These are phyloP conservation scores for Multifurca ochricompacta DNA, from an alignment of 768 basidiomycete species.

Conservation along the genomic window DNA sequence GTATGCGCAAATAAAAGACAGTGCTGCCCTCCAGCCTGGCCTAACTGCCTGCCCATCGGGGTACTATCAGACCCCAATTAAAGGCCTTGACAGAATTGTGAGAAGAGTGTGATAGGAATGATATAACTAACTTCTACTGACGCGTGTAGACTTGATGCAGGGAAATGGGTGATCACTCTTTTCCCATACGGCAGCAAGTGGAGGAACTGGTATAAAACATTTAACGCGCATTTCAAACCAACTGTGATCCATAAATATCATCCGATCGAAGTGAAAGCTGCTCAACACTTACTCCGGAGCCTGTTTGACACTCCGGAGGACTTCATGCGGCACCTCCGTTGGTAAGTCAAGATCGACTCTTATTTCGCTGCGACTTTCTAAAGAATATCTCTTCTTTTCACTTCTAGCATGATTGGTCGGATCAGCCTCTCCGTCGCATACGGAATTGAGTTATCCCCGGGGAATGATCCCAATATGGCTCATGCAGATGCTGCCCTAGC, in stretches of 20 bases:
- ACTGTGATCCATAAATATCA: conserved; percentile 28
- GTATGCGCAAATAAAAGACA: no score
- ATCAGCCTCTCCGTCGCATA: conserved; percentile 36
- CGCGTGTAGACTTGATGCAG: conserved; percentile 36
- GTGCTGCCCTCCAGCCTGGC: no score
- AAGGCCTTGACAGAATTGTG: no score
- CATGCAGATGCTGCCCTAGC: no score
- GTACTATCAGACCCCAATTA: no score
- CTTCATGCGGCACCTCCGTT: conserved; percentile 29
- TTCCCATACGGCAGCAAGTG: conserved; percentile 38
- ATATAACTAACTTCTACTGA: no score
- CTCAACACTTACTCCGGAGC: no score
- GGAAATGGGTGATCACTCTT: conserved; percentile 32
- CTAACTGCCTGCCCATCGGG: no score
- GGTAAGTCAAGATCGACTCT: no score
- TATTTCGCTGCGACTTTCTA: not conserved
- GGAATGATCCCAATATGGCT: conserved; percentile 37
- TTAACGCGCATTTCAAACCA: conserved; percentile 34
- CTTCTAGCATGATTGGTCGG: no score
- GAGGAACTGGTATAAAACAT: no score
- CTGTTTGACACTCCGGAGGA: conserved; percentile 33
- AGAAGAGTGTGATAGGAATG: not conserved
- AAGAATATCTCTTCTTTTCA: conserved; percentile 22
- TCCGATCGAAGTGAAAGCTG: conserved; percentile 26
- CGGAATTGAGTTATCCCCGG: conserved; percentile 34